These are phyloP conservation scores for Pistacia vera DNA, from an alignment of 345 rosid species.

Conservation along the genomic window DNA sequence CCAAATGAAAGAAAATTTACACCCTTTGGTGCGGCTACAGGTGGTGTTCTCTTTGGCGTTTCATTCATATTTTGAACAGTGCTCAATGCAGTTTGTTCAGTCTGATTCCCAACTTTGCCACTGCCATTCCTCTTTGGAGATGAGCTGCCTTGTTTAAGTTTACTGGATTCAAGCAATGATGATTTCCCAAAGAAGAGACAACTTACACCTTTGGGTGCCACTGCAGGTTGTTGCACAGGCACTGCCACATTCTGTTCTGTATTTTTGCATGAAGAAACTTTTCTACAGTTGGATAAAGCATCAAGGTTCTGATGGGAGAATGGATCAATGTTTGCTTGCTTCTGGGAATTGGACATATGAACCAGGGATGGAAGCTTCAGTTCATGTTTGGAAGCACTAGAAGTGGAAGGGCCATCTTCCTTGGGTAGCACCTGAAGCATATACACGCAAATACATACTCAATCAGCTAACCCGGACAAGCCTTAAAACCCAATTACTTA, in stretches of 20 bases:
- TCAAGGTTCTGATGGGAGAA: slow-evolving; percentile 17
- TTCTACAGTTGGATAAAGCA: slow-evolving; percentile 15
- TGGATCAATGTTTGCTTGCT: slow-evolving; percentile 25
- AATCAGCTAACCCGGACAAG: slow-evolving; percentile 5
- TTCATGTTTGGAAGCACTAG: slow-evolving; percentile 25
- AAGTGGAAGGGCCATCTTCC: slow-evolving; percentile 33
- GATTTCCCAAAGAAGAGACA: slow-evolving; percentile 41
- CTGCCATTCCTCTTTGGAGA: slow-evolving; percentile 21
- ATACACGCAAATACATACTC: slow-evolving; percentile 13
- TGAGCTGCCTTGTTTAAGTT: slow-evolving; percentile 21
- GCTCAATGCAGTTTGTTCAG: slow-evolving; percentile 27
- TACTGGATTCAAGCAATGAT: slow-evolving; percentile 18
- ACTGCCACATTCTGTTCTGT: slow-evolving; percentile 21
- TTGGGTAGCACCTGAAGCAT: slow-evolving; percentile 32
- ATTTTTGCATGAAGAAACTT: slow-evolving; percentile 21
- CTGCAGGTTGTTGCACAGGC: slow-evolving; percentile 20
- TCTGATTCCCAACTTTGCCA: slow-evolving; percentile 23
- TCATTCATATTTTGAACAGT: slow-evolving; percentile 26
- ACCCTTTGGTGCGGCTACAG: slow-evolving; percentile 31
- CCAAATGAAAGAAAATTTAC: slow-evolving; percentile 64
- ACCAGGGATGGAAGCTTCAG: slow-evolving; percentile 25
- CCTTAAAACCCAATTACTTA: neutral
- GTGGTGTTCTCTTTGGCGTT: slow-evolving; percentile 22
- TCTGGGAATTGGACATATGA: slow-evolving; percentile 26
- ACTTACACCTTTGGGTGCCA: slow-evolving; percentile 49